Conservation (phyloP, 805 yeast genomes). For the Schwanniomyces polymorphus region DNA sequence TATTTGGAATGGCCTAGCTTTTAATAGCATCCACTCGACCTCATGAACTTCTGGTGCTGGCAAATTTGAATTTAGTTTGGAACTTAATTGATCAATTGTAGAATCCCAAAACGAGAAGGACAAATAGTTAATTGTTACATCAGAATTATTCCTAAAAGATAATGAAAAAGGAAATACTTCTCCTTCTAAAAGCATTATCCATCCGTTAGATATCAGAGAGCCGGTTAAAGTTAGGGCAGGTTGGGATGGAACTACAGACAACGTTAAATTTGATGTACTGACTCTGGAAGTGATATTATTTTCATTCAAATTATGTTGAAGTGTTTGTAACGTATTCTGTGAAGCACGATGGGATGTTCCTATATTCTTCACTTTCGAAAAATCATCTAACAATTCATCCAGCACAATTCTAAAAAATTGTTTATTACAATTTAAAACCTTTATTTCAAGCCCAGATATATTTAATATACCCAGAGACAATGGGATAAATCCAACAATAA, state of each 20-base stretch:
- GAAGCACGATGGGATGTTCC: constrained; percentile 3
- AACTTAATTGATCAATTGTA: constrained; percentile 61
- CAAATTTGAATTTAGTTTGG: constrained; percentile 49
- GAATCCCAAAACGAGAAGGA: constrained; percentile 71
- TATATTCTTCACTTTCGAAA: constrained; percentile 9
- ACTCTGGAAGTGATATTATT: constrained; percentile 17
- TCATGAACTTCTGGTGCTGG: constrained; percentile 70
- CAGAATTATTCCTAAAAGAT: constrained; percentile 56
- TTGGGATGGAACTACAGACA: constrained; percentile 46
- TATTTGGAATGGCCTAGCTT: constrained; percentile 57
- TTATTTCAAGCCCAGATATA: constrained; percentile 52
- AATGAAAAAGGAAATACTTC: constrained; percentile 56
- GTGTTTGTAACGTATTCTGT: constrained; percentile 10
- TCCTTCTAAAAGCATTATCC: constrained; percentile 80
- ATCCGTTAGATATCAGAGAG: constrained; percentile 57
- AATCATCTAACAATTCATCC: constrained; percentile 17
- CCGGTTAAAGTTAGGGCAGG: constrained; percentile 59
- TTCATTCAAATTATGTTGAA: constrained; percentile 25
- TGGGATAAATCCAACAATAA: constrained; percentile 51
- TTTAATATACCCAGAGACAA: constrained; percentile 46
- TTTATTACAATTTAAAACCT: constrained; percentile 49
- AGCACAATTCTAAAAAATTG: constrained; percentile 46
- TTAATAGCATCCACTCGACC: constrained; percentile 64
- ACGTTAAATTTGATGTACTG: constrained; percentile 17
- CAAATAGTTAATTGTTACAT: constrained; percentile 54